Evolutionary conservation across 1,139 yeast species (phyloP), one percentile per base, ranked within the genome.

Genomic region (Ogataea hybrid): DNA sequence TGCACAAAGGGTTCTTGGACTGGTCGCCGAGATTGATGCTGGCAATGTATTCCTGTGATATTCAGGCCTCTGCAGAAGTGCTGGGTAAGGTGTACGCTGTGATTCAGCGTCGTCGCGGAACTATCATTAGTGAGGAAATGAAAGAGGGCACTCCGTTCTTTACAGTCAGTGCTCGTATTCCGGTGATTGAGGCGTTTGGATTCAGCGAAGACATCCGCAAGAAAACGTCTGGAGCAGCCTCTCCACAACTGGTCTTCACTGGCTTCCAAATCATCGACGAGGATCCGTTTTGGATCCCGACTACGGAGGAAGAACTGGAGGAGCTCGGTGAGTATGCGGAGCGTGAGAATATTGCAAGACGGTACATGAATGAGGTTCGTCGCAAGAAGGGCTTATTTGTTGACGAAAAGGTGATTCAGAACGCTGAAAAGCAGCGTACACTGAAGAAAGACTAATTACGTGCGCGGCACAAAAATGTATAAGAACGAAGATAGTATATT

Each of bases 261-360:
- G 98, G 98, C 2, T 94, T 77, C 62, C 95, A 89, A 56, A 69
- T 82, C 50, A 75, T 90, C 39, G 95, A 88, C 49, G 78, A 85
- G 52, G 97, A 94, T 68, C 99, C 99, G 30, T 94, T 84, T 71
- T 94, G 99, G 99, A 96, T 92, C 10, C 98, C 99, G n/a, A 87
- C 92, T 6, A 94, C 98, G 0, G 97, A 87, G 56, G 97, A 89
- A 62, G 98, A 94, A 61, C 67, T 92, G 37, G 98, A 92, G 60
- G 95, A 89, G 47, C 69, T 87, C 37, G 99, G 98, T 22, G 96
- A 88, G 51, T 76, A 79, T 53, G 96, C 97, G 0, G 98, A 94
- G 56, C 77, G 87, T 56, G 97, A 89, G 56, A 92, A 92, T 58
- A 71, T 89, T 46, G 97, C 97, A 0, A 75, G 95, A 61, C 71